A percentile compares a stretch with the other conserved stretches of the same genome.
Evolutionary conservation across 176 grass and related monocot species (phyloP).

Genomic region (bread wheat (Triticum aestivum)): DNA sequence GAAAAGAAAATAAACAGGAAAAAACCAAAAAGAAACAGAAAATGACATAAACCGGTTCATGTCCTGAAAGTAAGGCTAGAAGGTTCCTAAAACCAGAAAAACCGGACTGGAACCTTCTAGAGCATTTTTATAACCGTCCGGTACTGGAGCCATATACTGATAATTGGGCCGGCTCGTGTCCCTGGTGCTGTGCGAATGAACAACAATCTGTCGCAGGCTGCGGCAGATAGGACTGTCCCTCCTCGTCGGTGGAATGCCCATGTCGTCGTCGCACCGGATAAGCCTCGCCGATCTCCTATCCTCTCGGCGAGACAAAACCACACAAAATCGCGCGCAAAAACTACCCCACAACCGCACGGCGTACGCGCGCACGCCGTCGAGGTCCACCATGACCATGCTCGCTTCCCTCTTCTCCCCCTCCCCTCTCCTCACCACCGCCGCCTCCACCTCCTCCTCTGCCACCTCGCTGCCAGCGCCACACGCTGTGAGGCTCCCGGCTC

Average conservation of each 20-base stretch:
- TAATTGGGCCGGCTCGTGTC: no score
- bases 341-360: not conserved
- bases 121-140: no score
- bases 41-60: no score
- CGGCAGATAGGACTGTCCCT: no score
- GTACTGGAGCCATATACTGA: no score
- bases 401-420: conserved; percentile 38
- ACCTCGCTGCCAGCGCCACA: not conserved
- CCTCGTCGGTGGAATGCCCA: not conserved
- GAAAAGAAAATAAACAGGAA: no score
- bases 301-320: conserved; percentile 20
- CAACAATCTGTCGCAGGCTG: no score
- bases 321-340: conserved; percentile 7
- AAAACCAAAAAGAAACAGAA: no score
- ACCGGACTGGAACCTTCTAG: no score
- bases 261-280: conserved; percentile 33
- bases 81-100: no score
- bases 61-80: no score
- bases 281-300: conserved; percentile 38
- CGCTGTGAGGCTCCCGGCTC: not conserved
- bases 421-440: conserved; percentile 31
- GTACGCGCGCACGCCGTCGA: not conserved
- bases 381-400: conserved; percentile 49
- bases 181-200: no score
- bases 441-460: conserved; percentile 17